phyloP scores from a whole-genome alignment of 2,329 filamentous ascomycete genomes.

The Aspergillus tamarii region DNA sequence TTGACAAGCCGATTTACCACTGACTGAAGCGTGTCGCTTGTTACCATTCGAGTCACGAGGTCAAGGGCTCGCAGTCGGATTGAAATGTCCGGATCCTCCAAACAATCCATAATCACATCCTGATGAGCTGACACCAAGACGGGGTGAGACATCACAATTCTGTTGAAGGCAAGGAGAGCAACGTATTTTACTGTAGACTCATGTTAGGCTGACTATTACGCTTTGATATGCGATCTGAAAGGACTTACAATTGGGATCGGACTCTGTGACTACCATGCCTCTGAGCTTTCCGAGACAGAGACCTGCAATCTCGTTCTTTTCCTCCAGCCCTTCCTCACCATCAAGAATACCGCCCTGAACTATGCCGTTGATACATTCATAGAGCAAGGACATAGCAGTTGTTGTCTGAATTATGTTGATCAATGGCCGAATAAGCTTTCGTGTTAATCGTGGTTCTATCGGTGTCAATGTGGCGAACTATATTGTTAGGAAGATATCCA shows the following conservation, averaged over 20 bases:
- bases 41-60: conserved; percentile 91
- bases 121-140: conserved; percentile 88
- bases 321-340: conserved; percentile 74
- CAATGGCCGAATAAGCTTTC: conserved; percentile 86
- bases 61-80: conserved; percentile 93
- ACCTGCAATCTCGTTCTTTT: conserved; percentile 87
- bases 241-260: conserved; percentile 83
- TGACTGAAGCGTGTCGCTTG: conserved; percentile 76
- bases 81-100: conserved; percentile 93
- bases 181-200: conserved; percentile 83
- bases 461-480: conserved; percentile 95
- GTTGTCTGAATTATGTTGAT: conserved; percentile 94
- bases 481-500: conserved; percentile 24
- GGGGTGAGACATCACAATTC: conserved; percentile 86
- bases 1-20: conserved; percentile 86
- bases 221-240: not conserved
- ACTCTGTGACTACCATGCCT: conserved; percentile 91
- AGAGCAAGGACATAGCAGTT: conserved; percentile 94
- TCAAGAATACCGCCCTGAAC: conserved; percentile 95
- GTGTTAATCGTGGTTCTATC: conserved; percentile 85
- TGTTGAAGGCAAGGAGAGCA: conserved; percentile 90
- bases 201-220: conserved; percentile 1
- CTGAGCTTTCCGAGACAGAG: conserved; percentile 91
- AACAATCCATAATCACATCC: conserved; percentile 93
- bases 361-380: conserved; percentile 98